Percentiles rank a stretch among this genome's conserved stretches.
Evolutionary conservation across 2,329 filamentous ascomycete genomes (phyloP).

Genomic region (Teratosphaeria pseudoeucalypti): DNA sequence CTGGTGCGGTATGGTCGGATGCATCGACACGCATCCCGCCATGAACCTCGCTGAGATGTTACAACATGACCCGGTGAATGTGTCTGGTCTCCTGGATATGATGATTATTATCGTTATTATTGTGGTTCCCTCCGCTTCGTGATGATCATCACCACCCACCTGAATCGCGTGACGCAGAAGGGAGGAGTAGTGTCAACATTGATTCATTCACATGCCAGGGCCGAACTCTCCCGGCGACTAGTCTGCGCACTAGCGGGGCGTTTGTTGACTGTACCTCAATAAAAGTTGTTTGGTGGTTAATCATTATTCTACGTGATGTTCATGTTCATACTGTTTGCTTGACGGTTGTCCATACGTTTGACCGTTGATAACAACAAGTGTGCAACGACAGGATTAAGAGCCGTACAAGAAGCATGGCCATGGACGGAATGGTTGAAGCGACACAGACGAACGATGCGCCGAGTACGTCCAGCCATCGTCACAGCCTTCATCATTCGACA

Average conservation of each 20-base stretch:
- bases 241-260: not conserved
- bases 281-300: not conserved
- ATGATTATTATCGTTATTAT: not conserved
- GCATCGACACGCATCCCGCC: not conserved
- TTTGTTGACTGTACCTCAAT: not conserved
- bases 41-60: not conserved
- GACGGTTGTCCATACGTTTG: no score
- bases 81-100: not conserved
- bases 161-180: not conserved
- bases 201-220: not conserved
- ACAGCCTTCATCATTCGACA: not conserved
- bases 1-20: not conserved
- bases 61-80: no score
- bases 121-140: no score
- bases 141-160: not conserved
- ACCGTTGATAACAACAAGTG: no score
- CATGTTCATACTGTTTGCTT: no score
- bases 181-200: not conserved
- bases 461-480: slow-evolving; percentile 14
- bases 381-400: no score
- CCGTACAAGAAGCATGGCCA: slow-evolving; percentile 2
- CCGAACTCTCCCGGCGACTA: not conserved
- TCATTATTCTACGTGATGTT: no score
- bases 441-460: slow-evolving; percentile 31
- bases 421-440: slow-evolving; percentile 1